Evolutionary conservation across 2,329 filamentous ascomycete species (phyloP).

Genomic region (Fusarium albidum): DNA sequence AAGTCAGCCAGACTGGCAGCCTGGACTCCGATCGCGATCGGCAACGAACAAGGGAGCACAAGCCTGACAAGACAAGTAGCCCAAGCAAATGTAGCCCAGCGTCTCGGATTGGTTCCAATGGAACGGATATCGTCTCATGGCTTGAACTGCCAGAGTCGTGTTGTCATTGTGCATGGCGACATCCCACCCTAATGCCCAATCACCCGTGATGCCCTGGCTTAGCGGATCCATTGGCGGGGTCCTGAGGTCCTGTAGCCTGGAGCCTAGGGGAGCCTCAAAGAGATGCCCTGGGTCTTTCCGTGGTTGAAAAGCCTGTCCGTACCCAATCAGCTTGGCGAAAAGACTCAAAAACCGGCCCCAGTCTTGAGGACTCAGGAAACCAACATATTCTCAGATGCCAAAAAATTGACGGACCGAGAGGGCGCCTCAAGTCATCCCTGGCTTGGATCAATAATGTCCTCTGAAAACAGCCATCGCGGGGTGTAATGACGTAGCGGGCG

Average conservation of each 20-base stretch:
- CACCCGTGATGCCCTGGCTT: conserved; percentile 8
- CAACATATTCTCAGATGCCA: conserved; percentile 24
- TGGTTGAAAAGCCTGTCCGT: conserved; percentile 6
- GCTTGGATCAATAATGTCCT: conserved; percentile 17
- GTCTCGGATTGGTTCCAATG: conserved; percentile 23
- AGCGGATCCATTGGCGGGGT: conserved; percentile 8
- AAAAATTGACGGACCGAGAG: conserved; percentile 13
- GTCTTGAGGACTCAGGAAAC: conserved; percentile 6
- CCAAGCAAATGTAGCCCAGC: conserved; percentile 21
- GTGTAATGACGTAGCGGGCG: conserved; percentile 28
- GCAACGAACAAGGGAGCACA: conserved; percentile 19
- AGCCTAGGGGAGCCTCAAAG: too few species aligned
- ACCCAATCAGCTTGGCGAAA: conserved; percentile 22
- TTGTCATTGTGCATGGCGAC: conserved; percentile 32
- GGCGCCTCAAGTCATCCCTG: conserved; percentile 17
- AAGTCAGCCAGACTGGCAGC: too few species aligned
- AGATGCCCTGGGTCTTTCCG: conserved; percentile 29
- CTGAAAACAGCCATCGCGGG: conserved; percentile 14
- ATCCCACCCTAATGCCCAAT: conserved; percentile 17
- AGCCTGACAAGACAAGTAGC: conserved; percentile 8
- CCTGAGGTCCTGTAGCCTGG: conserved; percentile 8
- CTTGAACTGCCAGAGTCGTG: conserved; percentile 29
- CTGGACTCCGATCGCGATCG: conserved; percentile 33
- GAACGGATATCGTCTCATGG: conserved; percentile 16
- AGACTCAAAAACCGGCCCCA: not conserved